Percentiles rank a stretch among this genome's conserved stretches.
phyloP scores from a whole-genome alignment of 75 land plant species.

The Cryptomeria japonica region DNA sequence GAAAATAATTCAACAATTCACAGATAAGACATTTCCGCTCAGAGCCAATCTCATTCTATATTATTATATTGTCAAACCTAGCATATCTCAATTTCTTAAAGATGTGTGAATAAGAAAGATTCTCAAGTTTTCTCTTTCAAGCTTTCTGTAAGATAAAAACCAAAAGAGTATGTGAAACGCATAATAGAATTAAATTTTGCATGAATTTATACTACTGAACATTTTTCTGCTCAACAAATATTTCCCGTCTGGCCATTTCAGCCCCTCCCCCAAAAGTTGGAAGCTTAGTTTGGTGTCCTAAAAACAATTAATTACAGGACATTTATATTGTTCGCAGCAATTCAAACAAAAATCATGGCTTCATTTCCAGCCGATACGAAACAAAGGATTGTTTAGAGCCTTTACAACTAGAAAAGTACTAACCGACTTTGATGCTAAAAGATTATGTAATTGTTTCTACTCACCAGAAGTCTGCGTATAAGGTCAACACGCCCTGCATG shows the following conservation, averaged over 20 bases:
- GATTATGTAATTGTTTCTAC: neutral
- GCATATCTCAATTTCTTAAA: neutral
- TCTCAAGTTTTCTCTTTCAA: neutral
- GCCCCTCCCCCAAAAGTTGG: neutral
- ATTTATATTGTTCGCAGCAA: neutral
- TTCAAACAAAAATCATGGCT: neutral
- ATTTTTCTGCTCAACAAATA: neutral
- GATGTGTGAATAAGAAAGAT: neutral
- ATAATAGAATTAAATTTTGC: neutral
- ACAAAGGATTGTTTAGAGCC: neutral
- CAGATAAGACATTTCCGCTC: neutral
- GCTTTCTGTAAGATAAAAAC: neutral
- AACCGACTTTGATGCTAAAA: neutral
- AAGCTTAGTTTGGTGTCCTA: neutral
- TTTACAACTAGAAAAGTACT: neutral
- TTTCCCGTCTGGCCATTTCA: neutral
- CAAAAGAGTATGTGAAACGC: neutral
- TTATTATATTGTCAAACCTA: neutral
- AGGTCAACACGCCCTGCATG: slow-evolving; percentile 67
- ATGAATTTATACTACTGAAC: neutral
- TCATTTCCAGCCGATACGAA: neutral
- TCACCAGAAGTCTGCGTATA: slow-evolving; percentile 64
- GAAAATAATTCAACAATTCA: neutral
- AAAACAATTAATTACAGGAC: neutral
- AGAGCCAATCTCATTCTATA: neutral